These are phyloP conservation scores for Lepidopterella palustris DNA, from an alignment of 495 filamentous ascomycete genomes.

Conservation along the genomic window DNA sequence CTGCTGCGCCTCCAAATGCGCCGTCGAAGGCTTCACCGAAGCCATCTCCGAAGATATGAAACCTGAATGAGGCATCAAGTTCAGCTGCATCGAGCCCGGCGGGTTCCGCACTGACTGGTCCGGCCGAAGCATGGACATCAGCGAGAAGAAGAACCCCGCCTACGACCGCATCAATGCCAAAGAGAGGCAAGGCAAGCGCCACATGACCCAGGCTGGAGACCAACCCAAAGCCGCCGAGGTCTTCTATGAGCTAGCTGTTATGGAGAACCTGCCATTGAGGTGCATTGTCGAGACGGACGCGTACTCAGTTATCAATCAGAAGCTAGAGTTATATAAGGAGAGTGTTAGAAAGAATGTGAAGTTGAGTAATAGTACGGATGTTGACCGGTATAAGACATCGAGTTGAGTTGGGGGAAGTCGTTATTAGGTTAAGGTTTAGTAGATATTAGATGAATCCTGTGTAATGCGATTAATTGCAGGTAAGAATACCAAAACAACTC, in stretches of 20 bases:
- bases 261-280: neutral
- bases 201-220: conserved; percentile 43
- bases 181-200: conserved; percentile 32
- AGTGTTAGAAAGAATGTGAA: neutral
- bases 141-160: conserved; percentile 37
- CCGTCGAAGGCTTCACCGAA: conserved; percentile 39
- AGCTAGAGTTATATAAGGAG: neutral
- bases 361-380: neutral
- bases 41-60: conserved; percentile 34
- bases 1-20: conserved; percentile 41
- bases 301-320: neutral
- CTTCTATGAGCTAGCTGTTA: conserved; percentile 43
- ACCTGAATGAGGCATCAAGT: conserved; percentile 37
- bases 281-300: neutral
- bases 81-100: conserved; percentile 37
- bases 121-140: conserved; percentile 34
- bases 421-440: no score
- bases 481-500: no score
- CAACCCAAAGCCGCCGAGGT: conserved; percentile 41
- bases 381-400: neutral
- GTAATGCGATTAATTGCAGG: no score
- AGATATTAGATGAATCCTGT: no score
- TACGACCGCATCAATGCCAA: conserved; percentile 44
- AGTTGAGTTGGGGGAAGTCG: neutral
- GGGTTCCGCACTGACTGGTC: conserved; percentile 38